Conservation (phyloP, 441 rosid genomes). For the Euphorbia schlechtendalii region DNA sequence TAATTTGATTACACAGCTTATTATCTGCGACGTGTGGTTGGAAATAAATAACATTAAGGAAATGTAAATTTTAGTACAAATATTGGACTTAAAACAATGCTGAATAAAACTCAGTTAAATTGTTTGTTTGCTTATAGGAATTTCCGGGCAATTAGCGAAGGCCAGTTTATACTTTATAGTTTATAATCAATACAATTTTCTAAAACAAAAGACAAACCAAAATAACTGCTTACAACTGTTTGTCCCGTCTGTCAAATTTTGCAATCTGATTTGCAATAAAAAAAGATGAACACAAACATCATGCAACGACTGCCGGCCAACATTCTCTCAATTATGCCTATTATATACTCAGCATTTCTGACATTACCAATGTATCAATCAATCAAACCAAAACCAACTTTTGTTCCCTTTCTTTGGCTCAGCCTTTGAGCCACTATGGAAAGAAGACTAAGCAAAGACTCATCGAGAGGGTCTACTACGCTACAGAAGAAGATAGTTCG, state of each 20-base stretch:
- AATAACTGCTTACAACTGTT: conserved; percentile 5
- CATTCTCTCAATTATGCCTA: conserved; percentile 10
- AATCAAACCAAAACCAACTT: not conserved
- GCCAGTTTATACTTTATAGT: not conserved
- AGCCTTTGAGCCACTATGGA: conserved; percentile 23
- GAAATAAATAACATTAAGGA: too few species aligned
- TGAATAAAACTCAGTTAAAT: too few species aligned
- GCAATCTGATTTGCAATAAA: not conserved
- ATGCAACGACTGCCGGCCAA: conserved; percentile 26
- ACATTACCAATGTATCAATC: conserved; percentile 20
- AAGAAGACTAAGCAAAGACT: conserved; percentile 24
- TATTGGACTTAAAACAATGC: too few species aligned
- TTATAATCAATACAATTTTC: not conserved
- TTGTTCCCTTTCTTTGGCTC: not conserved
- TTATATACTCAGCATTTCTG: conserved; percentile 5
- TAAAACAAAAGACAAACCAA: conserved; percentile 5
- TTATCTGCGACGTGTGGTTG: too few species aligned
- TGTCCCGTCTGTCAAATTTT: not conserved
- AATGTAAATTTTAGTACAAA: too few species aligned
- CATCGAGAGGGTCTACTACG: conserved; percentile 14
- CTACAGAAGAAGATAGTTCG: conserved; percentile 29
- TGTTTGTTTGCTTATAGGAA: too few species aligned
- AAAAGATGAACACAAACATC: conserved; percentile 2
- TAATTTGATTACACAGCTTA: too few species aligned
- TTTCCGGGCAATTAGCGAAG: not conserved